These are phyloP conservation scores for Sarocladium brachiariae DNA, from an alignment of 2,329 filamentous ascomycete genomes.

Conservation along the genomic window DNA sequence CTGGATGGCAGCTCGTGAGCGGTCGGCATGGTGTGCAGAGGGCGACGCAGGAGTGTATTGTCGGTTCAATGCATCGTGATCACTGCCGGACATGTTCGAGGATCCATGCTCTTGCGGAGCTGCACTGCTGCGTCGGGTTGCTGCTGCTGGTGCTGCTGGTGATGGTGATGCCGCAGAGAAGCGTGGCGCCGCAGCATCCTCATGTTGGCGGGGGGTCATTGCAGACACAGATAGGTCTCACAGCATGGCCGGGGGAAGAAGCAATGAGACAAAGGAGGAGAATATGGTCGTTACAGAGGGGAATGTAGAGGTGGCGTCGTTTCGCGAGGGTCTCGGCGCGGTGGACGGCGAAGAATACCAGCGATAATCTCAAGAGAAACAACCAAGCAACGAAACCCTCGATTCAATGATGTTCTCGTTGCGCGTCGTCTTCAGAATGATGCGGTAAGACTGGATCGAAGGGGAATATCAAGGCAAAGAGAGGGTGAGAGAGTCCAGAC, in stretches of 20 bases:
- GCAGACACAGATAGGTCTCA: constrained; percentile 2
- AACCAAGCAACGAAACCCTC: no score
- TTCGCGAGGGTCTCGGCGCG: neutral
- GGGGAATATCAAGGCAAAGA: no score
- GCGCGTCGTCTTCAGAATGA: no score
- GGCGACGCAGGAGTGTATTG: constrained; percentile 5
- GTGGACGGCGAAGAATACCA: neutral
- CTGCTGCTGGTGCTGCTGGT: neutral
- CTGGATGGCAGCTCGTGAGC: neutral
- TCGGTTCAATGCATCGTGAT: constrained; percentile 6
- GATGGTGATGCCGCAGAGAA: neutral
- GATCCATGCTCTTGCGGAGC: neutral
- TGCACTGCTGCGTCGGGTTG: neutral
- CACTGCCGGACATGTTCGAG: neutral
- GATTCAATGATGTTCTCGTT: no score
- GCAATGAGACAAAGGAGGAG: neutral
- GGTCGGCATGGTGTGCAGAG: neutral
- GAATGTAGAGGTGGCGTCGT: neutral
- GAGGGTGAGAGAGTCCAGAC: no score
- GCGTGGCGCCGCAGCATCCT: neutral
- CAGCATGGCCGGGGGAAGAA: constrained; percentile 5
- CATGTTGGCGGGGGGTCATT: constrained; percentile 6
- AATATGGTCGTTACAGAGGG: neutral
- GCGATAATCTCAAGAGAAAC: neutral
- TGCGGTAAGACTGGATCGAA: no score